Conservation (phyloP, 2,329 filamentous ascomycete species). For the Akanthomyces lecanii region DNA sequence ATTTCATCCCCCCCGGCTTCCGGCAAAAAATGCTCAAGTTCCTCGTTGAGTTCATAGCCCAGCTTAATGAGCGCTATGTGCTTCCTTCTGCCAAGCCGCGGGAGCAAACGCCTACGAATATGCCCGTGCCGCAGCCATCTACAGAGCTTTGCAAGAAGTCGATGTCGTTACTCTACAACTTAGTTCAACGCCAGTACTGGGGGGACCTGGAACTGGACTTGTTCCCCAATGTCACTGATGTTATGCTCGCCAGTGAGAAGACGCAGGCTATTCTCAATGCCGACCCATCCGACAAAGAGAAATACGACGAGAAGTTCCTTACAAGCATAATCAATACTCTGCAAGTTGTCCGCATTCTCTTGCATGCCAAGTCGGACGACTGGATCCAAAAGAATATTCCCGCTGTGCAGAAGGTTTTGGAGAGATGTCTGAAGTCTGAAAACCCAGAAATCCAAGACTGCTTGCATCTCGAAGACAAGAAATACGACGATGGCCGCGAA, state of each 20-base stretch:
- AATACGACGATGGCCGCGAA: constrained; percentile 64
- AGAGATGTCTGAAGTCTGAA: constrained; percentile 84
- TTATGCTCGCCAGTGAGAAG: constrained; percentile 79
- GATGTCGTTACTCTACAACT: constrained; percentile 73
- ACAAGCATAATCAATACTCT: constrained; percentile 91
- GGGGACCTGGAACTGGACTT: constrained; percentile 86
- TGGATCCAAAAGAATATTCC: constrained; percentile 81
- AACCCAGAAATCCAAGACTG: constrained; percentile 92
- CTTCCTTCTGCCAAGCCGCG: constrained; percentile 66
- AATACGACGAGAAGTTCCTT: constrained; percentile 76
- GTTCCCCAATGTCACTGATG: constrained; percentile 84
- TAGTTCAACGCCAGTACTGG: constrained; percentile 87
- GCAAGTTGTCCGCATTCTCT: constrained; percentile 83
- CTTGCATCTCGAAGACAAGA: constrained; percentile 69
- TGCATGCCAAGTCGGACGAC: constrained; percentile 82
- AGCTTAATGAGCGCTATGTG: constrained; percentile 78
- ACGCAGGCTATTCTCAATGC: constrained; percentile 56
- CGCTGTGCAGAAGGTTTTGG: constrained; percentile 78
- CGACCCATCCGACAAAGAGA: constrained; percentile 61
- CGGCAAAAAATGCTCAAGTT: constrained; percentile 88
- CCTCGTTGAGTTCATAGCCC: constrained; percentile 89
- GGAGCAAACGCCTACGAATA: constrained; percentile 43
- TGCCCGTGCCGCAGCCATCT: constrained; percentile 49
- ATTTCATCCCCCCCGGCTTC: constrained; percentile 61
- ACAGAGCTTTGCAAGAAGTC: constrained; percentile 84